Evolutionary conservation across 2,329 filamentous ascomycete species (phyloP).

Genomic region (Fusarium sp.): DNA sequence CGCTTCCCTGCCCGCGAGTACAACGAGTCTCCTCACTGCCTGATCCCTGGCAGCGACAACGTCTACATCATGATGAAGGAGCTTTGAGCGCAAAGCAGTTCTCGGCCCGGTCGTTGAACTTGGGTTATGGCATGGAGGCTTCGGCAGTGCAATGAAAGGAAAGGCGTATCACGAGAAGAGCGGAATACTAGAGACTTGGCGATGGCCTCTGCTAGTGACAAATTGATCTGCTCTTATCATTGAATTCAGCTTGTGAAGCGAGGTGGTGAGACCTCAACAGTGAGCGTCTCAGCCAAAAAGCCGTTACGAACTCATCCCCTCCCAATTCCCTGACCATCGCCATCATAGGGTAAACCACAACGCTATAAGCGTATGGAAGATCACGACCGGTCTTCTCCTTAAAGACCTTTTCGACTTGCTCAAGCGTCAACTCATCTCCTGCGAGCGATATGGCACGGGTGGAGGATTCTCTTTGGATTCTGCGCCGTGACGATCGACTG

Average conservation of each 20-base stretch:
- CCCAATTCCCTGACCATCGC: conserved; percentile 22
- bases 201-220: neutral
- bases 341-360: conserved; percentile 24
- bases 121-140: neutral
- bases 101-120: conserved; percentile 2
- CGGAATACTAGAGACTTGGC: neutral
- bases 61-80: conserved; percentile 34
- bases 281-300: too few species aligned
- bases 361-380: conserved; percentile 9
- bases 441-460: conserved; percentile 55
- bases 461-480: conserved; percentile 63
- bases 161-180: neutral
- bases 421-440: conserved; percentile 15
- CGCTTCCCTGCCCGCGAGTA: conserved; percentile 27
- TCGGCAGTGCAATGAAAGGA: neutral
- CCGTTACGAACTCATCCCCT: neutral
- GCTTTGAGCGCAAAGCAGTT: neutral
- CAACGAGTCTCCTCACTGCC: conserved; percentile 26
- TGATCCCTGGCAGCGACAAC: conserved; percentile 17
- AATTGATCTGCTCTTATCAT: neutral
- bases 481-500: conserved; percentile 69
- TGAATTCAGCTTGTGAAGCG: neutral
- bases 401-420: conserved; percentile 2
- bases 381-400: conserved; percentile 15
- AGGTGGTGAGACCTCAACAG: too few species aligned